phyloP scores from a whole-genome alignment of 176 grass and related monocot genomes.

The Ampelocalamus luodianensis region DNA sequence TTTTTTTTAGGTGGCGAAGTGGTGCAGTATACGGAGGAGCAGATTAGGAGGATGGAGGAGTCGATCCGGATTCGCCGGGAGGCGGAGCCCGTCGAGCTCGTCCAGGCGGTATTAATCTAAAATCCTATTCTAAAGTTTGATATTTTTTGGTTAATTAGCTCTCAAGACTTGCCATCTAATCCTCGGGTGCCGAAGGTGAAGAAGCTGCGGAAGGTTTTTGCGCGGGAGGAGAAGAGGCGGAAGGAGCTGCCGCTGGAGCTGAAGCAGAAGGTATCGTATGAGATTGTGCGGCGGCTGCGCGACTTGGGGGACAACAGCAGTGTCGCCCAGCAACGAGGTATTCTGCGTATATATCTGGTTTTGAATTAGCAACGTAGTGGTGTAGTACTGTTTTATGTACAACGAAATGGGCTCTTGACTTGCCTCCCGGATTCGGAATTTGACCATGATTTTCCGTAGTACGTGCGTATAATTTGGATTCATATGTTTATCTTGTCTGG shows the following conservation, averaged over 20 bases:
- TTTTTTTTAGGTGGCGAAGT: constrained; percentile 30
- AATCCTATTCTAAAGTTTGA: constrained; percentile 20
- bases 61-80: constrained; percentile 79
- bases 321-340: constrained; percentile 70
- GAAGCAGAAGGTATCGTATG: constrained; percentile 72
- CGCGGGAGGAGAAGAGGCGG: constrained; percentile 59
- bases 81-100: constrained; percentile 67
- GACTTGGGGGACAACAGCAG: constrained; percentile 51
- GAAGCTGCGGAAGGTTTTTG: constrained; percentile 59
- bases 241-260: constrained; percentile 60
- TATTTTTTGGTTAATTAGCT: neutral
- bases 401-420: neutral
- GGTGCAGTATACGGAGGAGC: constrained; percentile 65
- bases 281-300: constrained; percentile 58
- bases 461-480: constrained; percentile 2
- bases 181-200: constrained; percentile 57
- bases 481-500: constrained; percentile 10
- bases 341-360: neutral
- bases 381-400: constrained; percentile 1
- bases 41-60: constrained; percentile 75
- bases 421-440: neutral
- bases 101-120: constrained; percentile 59
- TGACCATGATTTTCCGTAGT: neutral
- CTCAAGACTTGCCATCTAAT: constrained; percentile 16
- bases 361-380: neutral